phyloP scores from a whole-genome alignment of 768 basidiomycete species.

The Lenzites betulinus region DNA sequence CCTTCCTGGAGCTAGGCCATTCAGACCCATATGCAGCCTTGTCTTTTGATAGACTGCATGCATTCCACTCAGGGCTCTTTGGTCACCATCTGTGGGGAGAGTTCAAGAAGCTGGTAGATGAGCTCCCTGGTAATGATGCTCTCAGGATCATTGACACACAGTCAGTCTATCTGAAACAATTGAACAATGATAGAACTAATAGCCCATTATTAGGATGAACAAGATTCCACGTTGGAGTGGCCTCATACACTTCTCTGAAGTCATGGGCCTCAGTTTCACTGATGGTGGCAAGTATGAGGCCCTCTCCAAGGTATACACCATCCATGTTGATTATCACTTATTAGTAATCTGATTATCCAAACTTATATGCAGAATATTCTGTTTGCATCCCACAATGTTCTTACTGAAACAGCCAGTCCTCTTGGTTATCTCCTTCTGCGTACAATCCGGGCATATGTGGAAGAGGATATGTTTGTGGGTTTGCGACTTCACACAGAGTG shows the following conservation, averaged over 20 bases:
- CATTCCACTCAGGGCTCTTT: background rate
- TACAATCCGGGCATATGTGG: no score
- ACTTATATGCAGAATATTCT: background rate
- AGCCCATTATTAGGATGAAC: no score
- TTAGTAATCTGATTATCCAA: background rate
- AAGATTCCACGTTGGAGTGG: background rate
- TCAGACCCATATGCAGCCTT: conserved; percentile 2
- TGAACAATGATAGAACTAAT: no score
- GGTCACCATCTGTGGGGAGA: background rate
- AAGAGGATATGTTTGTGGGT: no score
- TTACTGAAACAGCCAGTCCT: no score
- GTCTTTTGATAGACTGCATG: conserved; percentile 10
- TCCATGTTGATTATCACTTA: background rate
- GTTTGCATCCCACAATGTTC: conserved; percentile 2
- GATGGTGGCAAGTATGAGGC: conserved; percentile 2
- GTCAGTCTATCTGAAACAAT: background rate
- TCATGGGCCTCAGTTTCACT: background rate
- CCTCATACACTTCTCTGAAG: background rate
- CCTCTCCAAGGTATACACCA: background rate
- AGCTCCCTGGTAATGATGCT: background rate
- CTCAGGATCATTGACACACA: background rate
- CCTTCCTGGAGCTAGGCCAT: background rate
- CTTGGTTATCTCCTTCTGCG: no score
- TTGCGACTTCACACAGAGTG: no score
- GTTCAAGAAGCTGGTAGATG: background rate